These are phyloP conservation scores for Ceratobasidium sp. DNA, from an alignment of 1,284 basidiomycete species.

Conservation along the genomic window DNA sequence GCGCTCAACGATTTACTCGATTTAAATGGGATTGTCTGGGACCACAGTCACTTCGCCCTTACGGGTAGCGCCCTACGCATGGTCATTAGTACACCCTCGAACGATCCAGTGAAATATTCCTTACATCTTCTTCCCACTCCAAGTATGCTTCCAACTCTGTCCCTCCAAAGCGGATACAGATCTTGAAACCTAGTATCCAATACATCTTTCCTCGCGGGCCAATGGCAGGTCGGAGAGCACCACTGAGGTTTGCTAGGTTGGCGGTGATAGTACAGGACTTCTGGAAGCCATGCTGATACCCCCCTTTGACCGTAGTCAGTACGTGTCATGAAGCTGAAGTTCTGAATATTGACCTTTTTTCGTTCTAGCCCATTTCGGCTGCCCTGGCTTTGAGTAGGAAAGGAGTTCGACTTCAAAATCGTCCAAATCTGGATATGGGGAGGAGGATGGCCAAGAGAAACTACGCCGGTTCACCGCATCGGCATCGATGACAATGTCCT, in stretches of 20 bases:
- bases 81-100: not conserved
- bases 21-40: conserved; percentile 6
- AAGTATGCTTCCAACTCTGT: conserved; percentile 45
- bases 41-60: conserved; percentile 16
- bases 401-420: not conserved
- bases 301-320: not conserved
- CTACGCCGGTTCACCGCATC: conserved; percentile 13
- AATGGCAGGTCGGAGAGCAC: conserved; percentile 22
- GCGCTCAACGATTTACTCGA: not conserved
- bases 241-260: conserved; percentile 25
- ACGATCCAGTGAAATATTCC: not conserved
- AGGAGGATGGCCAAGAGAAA: not conserved
- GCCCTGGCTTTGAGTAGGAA: conserved; percentile 10
- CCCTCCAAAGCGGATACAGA: conserved; percentile 45
- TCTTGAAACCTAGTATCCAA: conserved; percentile 37
- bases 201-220: conserved; percentile 17
- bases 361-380: conserved; percentile 20
- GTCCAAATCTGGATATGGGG: conserved; percentile 9
- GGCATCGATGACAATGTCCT: conserved; percentile 30
- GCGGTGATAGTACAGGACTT: conserved; percentile 38
- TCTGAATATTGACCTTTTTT: conserved; percentile 5
- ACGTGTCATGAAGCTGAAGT: not conserved
- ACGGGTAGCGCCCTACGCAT: conserved; percentile 15
- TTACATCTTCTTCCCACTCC: conserved; percentile 44
- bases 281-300: conserved; percentile 9